Conservation (phyloP, 2,329 filamentous ascomycete species). For the Sclerotinia sclerotiorum region DNA sequence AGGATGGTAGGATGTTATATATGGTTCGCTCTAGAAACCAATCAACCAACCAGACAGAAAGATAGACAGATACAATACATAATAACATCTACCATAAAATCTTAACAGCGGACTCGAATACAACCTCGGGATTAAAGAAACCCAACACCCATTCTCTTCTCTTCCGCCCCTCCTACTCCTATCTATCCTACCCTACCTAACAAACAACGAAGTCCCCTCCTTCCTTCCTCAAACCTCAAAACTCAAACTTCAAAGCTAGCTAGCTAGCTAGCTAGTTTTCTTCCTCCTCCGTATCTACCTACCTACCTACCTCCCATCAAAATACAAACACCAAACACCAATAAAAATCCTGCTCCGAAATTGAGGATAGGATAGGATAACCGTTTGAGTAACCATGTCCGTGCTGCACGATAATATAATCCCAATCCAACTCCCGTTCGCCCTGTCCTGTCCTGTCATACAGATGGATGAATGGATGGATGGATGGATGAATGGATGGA, state of each 20-base stretch:
- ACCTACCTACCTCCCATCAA: too few species aligned
- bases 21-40: too few species aligned
- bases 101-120: background rate
- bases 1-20: too few species aligned
- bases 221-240: too few species aligned
- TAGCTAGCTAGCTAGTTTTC: background rate
- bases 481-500: too few species aligned
- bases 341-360: slow-evolving; percentile 10
- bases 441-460: slow-evolving; percentile 3
- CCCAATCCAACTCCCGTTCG: slow-evolving; percentile 19
- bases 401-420: slow-evolving; percentile 21
- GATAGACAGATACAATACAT: background rate
- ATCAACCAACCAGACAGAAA: too few species aligned
- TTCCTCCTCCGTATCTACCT: too few species aligned
- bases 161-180: too few species aligned
- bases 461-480: background rate
- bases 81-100: too few species aligned
- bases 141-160: background rate
- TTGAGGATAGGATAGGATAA: background rate
- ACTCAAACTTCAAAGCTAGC: too few species aligned
- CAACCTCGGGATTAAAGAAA: background rate
- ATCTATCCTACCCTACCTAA: background rate
- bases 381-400: slow-evolving; percentile 16
- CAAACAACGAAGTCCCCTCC: background rate
- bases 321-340: background rate